phyloP scores from a whole-genome alignment of 805 yeast genomes.

The Cyberlindnera euphorbiiphila region DNA sequence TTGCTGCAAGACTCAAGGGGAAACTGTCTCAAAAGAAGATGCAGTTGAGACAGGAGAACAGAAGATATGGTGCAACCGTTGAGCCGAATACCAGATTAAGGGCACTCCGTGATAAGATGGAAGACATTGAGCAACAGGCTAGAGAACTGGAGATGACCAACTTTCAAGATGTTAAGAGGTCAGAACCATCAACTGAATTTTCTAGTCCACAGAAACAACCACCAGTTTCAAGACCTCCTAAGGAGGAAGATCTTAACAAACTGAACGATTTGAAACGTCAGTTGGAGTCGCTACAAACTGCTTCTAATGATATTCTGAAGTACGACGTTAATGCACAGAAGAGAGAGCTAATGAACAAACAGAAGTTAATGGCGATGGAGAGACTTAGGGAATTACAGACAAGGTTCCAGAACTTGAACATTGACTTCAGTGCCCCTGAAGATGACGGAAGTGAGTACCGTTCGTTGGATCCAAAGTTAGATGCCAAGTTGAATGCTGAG shows the following conservation, averaged over 20 bases:
- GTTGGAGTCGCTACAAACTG: constrained; percentile 60
- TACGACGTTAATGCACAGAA: constrained; percentile 49
- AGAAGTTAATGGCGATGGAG: constrained; percentile 64
- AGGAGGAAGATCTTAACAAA: constrained; percentile 52
- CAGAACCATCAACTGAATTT: constrained; percentile 16
- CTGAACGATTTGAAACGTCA: constrained; percentile 53
- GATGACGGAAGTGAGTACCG: constrained; percentile 19
- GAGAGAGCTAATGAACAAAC: constrained; percentile 53
- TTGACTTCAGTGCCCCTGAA: constrained; percentile 39
- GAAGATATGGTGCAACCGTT: constrained; percentile 46
- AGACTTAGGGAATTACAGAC: constrained; percentile 67
- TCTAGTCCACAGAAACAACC: constrained; percentile 27
- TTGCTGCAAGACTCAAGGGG: constrained; percentile 37
- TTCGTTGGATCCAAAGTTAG: constrained; percentile 35
- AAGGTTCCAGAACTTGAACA: constrained; percentile 60
- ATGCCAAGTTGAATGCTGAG: constrained; percentile 38
- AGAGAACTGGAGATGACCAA: constrained; percentile 83
- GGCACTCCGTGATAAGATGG: constrained; percentile 78
- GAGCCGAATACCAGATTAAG: constrained; percentile 78
- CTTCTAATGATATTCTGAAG: constrained; percentile 73
- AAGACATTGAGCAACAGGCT: constrained; percentile 77
- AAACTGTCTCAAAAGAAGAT: constrained; percentile 37
- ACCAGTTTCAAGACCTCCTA: constrained; percentile 26
- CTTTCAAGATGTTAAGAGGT: constrained; percentile 48
- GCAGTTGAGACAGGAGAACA: constrained; percentile 40